Conservation (phyloP, 164 flowering plant genomes). For the Stephania japonica region DNA sequence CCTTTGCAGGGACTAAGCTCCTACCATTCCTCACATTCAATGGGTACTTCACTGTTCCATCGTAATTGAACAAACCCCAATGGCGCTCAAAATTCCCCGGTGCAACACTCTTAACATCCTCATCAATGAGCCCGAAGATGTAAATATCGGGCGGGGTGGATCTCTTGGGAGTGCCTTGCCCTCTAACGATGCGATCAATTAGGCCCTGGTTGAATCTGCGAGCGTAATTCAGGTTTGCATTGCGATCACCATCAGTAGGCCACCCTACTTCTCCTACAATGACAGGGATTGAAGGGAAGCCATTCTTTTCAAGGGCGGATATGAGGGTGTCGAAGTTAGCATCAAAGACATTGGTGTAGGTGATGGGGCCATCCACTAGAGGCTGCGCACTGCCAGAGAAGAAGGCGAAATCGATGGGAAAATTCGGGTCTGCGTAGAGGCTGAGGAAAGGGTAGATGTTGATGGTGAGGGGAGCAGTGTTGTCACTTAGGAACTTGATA, state of each 20-base stretch:
- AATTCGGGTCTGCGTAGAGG: slow-evolving; percentile 70
- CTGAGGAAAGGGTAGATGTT: slow-evolving; percentile 96
- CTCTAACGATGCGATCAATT: slow-evolving; percentile 35
- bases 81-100: slow-evolving; percentile 95
- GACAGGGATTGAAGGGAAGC: slow-evolving; percentile 50
- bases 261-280: slow-evolving; percentile 88
- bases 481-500: slow-evolving; percentile 63
- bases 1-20: slow-evolving; percentile 51
- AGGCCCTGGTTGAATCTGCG: slow-evolving; percentile 76
- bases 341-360: slow-evolving; percentile 82
- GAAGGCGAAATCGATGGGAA: slow-evolving; percentile 86
- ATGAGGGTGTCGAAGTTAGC: slow-evolving; percentile 88
- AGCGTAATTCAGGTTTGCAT: slow-evolving; percentile 54
- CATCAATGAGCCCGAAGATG: slow-evolving; percentile 67
- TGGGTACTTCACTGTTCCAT: slow-evolving; percentile 63
- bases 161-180: slow-evolving; percentile 72
- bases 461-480: slow-evolving; percentile 54
- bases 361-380: slow-evolving; percentile 61
- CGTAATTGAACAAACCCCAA: slow-evolving; percentile 81
- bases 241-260: slow-evolving; percentile 80
- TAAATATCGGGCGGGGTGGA: slow-evolving; percentile 52
- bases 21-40: slow-evolving; percentile 38
- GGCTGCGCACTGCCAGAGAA: slow-evolving; percentile 50
- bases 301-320: slow-evolving; percentile 76
- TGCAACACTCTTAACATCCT: slow-evolving; percentile 63